Base-by-base conservation (phyloP, 2,329 filamentous ascomycete species). In the Graphiopsis chlorocephala region DNA sequence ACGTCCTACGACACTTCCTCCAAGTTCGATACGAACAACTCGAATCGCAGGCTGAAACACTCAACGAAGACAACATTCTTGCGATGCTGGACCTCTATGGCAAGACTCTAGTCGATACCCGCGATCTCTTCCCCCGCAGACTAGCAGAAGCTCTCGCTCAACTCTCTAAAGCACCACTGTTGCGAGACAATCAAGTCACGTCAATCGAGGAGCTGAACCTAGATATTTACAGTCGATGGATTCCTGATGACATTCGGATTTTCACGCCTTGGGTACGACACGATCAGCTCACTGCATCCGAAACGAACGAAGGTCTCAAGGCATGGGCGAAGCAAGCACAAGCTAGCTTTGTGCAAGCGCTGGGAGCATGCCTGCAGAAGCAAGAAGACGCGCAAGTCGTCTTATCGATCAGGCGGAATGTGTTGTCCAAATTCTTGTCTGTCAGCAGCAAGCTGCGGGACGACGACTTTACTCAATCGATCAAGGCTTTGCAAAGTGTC, bases 221-320 rank as follows among this genome's bases (percentile, higher is more conserved):
- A 28, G 92, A 97, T 72, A 79, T 95, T 11, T 88, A 92, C 72
- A 87, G 89, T 68, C 84, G 84, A 23, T 96, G 93, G 90, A 90
- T 95, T 67, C 85, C 90, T 20, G 88, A 93, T 8, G 92, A 96
- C 66, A 90, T 97, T 48, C 86, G 86, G 55, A 90, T 90, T 68
- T 97, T 96, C 74, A 94, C 88, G 0, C 93, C 93, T 0, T 97
- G 92, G 79, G 90, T 96, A 38, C 88, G 91, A 31, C 88, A 96
- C 71, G 91, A 93, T 69, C 90, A 95, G 69, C 71, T 83, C 5
- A 73, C 78, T 26, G 67, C 73, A 31, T 64, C 74, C 2, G 79
- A 82, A 20, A 79, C 74, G 1, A 56, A 76, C 6, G 77, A 80
- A 64, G 77, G 72, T 23, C 72, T 81, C 59, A 67, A 85, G 17